Evolutionary conservation across 225 moss, liverwort and hornwort genomes (phyloP), one percentile per base, ranked within the genome.

Genomic region (Asterella californica): DNA sequence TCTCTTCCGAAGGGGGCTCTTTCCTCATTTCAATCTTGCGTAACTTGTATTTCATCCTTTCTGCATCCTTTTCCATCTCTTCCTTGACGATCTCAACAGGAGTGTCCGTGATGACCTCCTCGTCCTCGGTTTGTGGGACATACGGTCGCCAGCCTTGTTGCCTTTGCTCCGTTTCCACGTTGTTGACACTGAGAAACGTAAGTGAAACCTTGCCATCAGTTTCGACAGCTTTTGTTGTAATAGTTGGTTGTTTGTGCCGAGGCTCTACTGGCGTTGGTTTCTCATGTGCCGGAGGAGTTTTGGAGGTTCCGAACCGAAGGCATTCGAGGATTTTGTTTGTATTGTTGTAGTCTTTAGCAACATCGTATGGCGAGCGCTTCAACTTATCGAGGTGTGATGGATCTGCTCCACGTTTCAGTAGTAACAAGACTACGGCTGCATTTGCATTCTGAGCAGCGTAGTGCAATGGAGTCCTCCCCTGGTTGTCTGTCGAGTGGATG

Each of bases 391-490:
- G n/a, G 14, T 36, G 50, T 34, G 57, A 32, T 36, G 50, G 55
- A 75, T 75, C 36, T 57, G 75, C 75, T 36, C 75, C 75, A 57
- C 34, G 75, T 75, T 33, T 57, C 57, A 75, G 10, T 36, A 75
- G 18, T 37, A 75, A 57, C 21, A 18, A 55, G 22, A 75, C 57
- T 34, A 75, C 36, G 21, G 24, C 53, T 12, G 54, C 10, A 72
- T 88, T 88, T 32, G 79, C 77, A 75, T 67, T 76, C 2, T 82
- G 80, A 52, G 80, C 84, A 15, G 84, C 88, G 38, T 82, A 86
- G 38, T 88, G 88, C 29, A 84, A 27, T 10, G 86, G 88, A 6
- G 84, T 86, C 34, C 82, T 82, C 2, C 76, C 75, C 19, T 72
- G 62, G 6, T 37, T 18, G 30, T 88, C 88, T 29, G 49, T 19